Base-by-base conservation (phyloP, 2,329 filamentous ascomycete species). In the Arthrobotrys entomopaga region DNA sequence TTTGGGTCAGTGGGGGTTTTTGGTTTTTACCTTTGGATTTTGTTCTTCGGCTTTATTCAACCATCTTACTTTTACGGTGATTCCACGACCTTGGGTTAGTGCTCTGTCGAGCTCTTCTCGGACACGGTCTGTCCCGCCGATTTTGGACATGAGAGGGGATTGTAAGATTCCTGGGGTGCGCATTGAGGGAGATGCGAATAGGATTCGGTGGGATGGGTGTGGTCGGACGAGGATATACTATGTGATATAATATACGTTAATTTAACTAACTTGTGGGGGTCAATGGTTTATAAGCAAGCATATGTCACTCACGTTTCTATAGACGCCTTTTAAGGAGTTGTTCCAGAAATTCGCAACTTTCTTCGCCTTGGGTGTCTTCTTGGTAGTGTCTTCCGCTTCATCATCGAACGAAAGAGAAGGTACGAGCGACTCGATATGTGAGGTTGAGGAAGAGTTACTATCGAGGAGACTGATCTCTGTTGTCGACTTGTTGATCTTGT, bases 1-100 rank as follows among this genome's bases (percentile, higher is more conserved):
- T 40, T 46, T 1, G 8, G 43, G 38, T 10, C 10, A 19, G 16
- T 11, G 6, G 8, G 3, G n/a, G 16, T 24, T 40, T 40, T 6
- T 40, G 34, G 34, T 6, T 40, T 40, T 58, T 61, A 73, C 67
- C 48, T 73, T 65, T 61, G 67, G 61, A 19, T 59, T 73, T 43
- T 73, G 67, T 16, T 83, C 81, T 38, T 85, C 83, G 3, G 81
- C 81, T 49, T 83, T 82, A 52, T 83, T 84, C 0, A 91, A 82
- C 91, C 90, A 93, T 60, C 87, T 86, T 13, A 93, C 86, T 79
- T 91, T 91, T 2, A 90, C 90, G 0, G 90, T 93, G 3, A 93
- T 88, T 53, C 90, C 89, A 50, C 87, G 86, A 0, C 90, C 90
- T 77, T 89, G 86, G 3, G 86, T 85, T 20, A 93, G 85, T 0